Base-by-base conservation (phyloP, 345 rosid species). In the Hypericum androsaemum region DNA sequence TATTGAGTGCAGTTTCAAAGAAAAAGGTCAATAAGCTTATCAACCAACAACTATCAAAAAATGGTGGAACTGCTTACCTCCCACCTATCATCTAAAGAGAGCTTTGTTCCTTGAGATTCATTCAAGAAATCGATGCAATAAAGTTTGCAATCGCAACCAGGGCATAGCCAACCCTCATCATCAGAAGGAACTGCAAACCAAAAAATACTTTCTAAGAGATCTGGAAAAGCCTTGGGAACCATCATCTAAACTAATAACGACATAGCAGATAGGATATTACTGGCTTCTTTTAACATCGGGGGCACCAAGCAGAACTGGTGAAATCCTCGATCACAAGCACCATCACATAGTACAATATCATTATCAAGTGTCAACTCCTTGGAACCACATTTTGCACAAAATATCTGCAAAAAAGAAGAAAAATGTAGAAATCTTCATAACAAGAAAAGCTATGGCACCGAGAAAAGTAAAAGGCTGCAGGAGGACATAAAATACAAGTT, bases 341-440 rank as follows among this genome's bases (percentile, higher is more conserved):
- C 99, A 60, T 94, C 99, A 32, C 99, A 88, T 51, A 94, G 94
- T 68, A 94, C 77, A 64, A 94, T 88, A 76, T 94, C 99, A 64
- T 94, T 86, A 60, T 83, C 76, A 59, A 60, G 39, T 65, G 87
- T 60, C 70, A 82, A 61, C 55, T 94, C 99, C 73, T 88, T 76
- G 50, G 97, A 83, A 52, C 86, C 81, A 76, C 99, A 94, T 76
- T 83, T 94, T 56, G 97, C 88, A 72, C 99, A 94, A 71, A 83
- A 88, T 60, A 94, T 94, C 97, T 94, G 87, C 70, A 57, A 70
- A 37, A 43, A 54, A 58, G 54, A 53, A 50, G 66, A 37, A 61
- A 50, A 54, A 60, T 9, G 42, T 66, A 54, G 68, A 40, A 73
- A 73, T 50, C 60, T 42, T 15, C 41, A 47, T 6, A 56, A 43